These are phyloP conservation scores for Petasospora rhodanensis DNA, from an alignment of 1,139 yeast species.

Conservation along the genomic window DNA sequence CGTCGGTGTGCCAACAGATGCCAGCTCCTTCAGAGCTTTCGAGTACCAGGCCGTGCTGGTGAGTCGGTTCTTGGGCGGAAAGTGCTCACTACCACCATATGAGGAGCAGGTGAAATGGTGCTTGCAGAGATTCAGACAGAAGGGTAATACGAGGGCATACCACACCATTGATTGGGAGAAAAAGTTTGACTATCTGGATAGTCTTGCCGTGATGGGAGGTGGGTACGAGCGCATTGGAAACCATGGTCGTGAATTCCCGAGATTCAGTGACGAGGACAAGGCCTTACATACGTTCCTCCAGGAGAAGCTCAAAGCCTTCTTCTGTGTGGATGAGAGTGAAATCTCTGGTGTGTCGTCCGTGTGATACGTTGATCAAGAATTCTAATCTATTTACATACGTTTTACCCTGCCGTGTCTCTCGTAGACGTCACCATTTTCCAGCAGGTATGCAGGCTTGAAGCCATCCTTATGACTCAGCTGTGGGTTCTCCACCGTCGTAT, in stretches of 20 bases:
- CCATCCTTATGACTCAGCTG: conserved; percentile 35
- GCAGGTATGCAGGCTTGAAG: conserved; percentile 63
- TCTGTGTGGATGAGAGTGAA: conserved; percentile 12
- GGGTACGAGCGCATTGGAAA: conserved; percentile 27
- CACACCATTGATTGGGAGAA: conserved; percentile 34
- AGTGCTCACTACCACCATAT: conserved; percentile 26
- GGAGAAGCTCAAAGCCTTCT: conserved; percentile 16
- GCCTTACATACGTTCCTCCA: conserved; percentile 6
- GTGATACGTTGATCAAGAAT: too few relatives aligned
- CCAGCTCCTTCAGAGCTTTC: conserved; percentile 33
- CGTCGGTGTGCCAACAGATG: conserved; percentile 42
- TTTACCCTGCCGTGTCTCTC: conserved; percentile 59
- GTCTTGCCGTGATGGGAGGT: conserved; percentile 32
- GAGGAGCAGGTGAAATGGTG: conserved; percentile 34
- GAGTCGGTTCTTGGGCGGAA: conserved; percentile 34
- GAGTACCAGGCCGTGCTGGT: conserved; percentile 40
- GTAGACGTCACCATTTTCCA: conserved; percentile 49
- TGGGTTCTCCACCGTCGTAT: conserved; percentile 66
- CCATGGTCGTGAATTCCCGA: conserved; percentile 36
- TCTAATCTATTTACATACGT: too few relatives aligned
- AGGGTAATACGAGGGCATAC: conserved; percentile 34
- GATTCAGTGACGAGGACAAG: conserved; percentile 29
- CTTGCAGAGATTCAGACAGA: conserved; percentile 23
- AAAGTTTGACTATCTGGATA: conserved; percentile 27
- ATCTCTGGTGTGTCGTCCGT: too few relatives aligned